Evolutionary conservation across 2,329 filamentous ascomycete species (phyloP).

Genomic region (Alternaria sp.): DNA sequence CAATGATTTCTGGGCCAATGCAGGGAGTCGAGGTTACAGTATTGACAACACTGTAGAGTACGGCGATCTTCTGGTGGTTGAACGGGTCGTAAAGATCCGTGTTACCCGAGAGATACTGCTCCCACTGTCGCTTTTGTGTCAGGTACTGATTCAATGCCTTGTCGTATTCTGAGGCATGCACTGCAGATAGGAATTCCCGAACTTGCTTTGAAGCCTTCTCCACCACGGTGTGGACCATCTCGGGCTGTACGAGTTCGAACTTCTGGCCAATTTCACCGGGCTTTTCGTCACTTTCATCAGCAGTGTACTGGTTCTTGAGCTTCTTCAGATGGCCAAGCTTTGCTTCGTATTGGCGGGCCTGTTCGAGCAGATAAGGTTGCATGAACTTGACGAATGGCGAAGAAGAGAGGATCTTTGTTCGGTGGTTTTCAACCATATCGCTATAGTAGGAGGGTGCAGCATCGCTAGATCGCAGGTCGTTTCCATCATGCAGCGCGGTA

Average conservation of each 20-base stretch:
- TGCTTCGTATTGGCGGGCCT: slow-evolving; percentile 87
- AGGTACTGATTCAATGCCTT: slow-evolving; percentile 92
- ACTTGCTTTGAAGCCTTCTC: slow-evolving; percentile 83
- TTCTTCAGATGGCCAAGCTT: slow-evolving; percentile 81
- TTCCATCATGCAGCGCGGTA: slow-evolving; percentile 47
- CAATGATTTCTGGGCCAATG: slow-evolving; percentile 86
- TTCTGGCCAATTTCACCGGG: slow-evolving; percentile 60
- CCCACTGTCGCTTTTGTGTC: slow-evolving; percentile 95
- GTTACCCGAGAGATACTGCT: slow-evolving; percentile 89
- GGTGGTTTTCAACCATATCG: slow-evolving; percentile 90
- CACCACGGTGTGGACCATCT: slow-evolving; percentile 89
- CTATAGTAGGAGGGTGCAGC: slow-evolving; percentile 93
- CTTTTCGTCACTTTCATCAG: slow-evolving; percentile 42
- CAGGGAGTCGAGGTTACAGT: slow-evolving; percentile 94
- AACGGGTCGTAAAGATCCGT: slow-evolving; percentile 91
- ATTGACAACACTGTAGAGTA: slow-evolving; percentile 92
- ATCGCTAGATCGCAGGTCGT: slow-evolving; percentile 65
- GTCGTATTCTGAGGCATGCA: slow-evolving; percentile 96
- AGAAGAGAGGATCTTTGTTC: slow-evolving; percentile 90
- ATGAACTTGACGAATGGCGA: slow-evolving; percentile 97
- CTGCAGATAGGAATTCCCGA: slow-evolving; percentile 90
- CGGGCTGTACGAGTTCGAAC: slow-evolving; percentile 90
- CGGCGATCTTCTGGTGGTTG: slow-evolving; percentile 94
- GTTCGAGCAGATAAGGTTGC: slow-evolving; percentile 90
- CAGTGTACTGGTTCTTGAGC: slow-evolving; percentile 73